Base-by-base conservation (phyloP, 352 stramenopile species). In the Phytophthora multivora region DNA sequence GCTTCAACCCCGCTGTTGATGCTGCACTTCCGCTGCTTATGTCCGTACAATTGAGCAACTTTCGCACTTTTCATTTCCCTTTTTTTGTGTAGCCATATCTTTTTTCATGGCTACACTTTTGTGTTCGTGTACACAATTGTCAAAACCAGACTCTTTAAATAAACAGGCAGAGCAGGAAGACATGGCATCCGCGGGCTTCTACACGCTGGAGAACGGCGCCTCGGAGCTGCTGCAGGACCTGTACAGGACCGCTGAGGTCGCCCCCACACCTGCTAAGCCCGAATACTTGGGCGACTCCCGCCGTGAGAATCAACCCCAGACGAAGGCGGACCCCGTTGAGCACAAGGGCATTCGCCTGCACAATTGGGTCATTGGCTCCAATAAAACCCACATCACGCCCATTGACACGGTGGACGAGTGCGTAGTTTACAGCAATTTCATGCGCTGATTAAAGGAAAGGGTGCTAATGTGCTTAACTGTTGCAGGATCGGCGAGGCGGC, bases 311-410 rank as follows among this genome's bases (percentile, higher is more conserved):
- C 46, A 51, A 31, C 45, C 76, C 26, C 66, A 80, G 45, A 41
- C 63, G n/a, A 54, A 81, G 31, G 79, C 82, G 40, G 73, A 91
- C 47, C 70, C 74, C 16, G 74, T 88, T 21, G 79, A 90, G 67
- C 80, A 87, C 73, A 85, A 89, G 49, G 83, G 82, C 18, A 87
- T 93, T 39, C 69, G 76, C 33, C 45, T 90, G 43, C 59, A 77
- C 23, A 65, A 71, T 50, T 93, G 85, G 82, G 42, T 89, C 52
- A 81, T 93, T 31, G 85, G 80, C 47, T 86, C 75, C 36, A 90
- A 91, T 43, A 93, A 93, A 69, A 91, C 79, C 21, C 85, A 93
- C 51, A 93, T 93, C 49, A 91, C 83, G 56, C 85, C 85, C 15
- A 69, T 93, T 25, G 79, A 93, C 47, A 73, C 72, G 15, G 66